These are phyloP conservation scores for Pluteus cervinus DNA, from an alignment of 768 basidiomycete species.

Conservation along the genomic window DNA sequence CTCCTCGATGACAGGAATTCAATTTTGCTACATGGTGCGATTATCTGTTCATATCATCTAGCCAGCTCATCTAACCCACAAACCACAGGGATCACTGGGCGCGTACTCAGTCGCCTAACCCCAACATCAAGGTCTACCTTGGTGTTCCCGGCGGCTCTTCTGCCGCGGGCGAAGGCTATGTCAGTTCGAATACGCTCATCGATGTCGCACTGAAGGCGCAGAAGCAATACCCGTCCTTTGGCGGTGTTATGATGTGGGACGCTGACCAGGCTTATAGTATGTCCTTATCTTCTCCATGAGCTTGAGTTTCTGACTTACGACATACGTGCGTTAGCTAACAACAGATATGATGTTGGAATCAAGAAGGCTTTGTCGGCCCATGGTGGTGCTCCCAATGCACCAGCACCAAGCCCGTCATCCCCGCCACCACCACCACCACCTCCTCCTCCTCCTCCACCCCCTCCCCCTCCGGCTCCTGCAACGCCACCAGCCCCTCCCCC, in stretches of 20 bases:
- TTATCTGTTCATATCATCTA: not conserved
- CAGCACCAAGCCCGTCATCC: not conserved
- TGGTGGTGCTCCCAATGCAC: not conserved
- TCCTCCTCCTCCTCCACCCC: conserved; percentile 7
- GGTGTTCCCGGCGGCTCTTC: conserved; percentile 48
- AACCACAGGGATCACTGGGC: conserved; percentile 52
- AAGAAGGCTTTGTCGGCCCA: conserved; percentile 33
- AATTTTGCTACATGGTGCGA: conserved; percentile 43
- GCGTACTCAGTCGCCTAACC: conserved; percentile 48
- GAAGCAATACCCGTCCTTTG: conserved; percentile 51
- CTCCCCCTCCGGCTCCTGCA: conserved; percentile 5
- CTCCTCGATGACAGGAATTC: conserved; percentile 30
- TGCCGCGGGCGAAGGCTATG: conserved; percentile 51
- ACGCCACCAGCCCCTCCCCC: conserved; percentile 5
- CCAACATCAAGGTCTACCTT: conserved; percentile 52
- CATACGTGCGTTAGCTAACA: conserved; percentile 27
- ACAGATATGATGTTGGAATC: conserved; percentile 42
- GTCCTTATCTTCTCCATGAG: conserved; percentile 17
- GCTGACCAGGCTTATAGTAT: conserved; percentile 34
- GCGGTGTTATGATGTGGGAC: conserved; percentile 49
- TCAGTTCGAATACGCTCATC: conserved; percentile 35
- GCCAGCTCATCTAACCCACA: not conserved
- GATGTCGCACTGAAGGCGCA: conserved; percentile 37
- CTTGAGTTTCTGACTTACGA: conserved; percentile 1
- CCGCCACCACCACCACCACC: conserved; percentile 5